Percentiles rank a stretch among this genome's conserved stretches.
Conservation (phyloP, 2,329 filamentous ascomycete species). For the Arachnomyces sp. region DNA sequence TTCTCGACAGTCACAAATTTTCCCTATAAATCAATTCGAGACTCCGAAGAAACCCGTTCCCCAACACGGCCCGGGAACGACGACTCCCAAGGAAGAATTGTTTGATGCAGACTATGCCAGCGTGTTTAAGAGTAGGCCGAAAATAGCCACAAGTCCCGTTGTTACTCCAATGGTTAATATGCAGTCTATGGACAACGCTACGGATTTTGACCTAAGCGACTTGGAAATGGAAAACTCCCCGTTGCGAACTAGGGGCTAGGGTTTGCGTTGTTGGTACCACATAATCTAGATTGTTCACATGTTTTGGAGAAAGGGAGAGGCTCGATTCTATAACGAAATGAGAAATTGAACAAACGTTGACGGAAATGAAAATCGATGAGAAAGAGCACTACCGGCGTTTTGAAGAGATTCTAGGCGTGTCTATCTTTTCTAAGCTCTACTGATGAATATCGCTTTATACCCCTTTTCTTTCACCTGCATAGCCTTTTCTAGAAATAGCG, state of each 20-base stretch:
- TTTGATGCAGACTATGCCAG: constrained; percentile 71
- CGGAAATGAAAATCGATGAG: no score
- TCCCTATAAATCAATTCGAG: constrained; percentile 50
- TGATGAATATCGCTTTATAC: no score
- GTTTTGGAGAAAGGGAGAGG: no score
- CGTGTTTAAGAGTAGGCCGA: constrained; percentile 77
- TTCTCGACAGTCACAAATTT: constrained; percentile 32
- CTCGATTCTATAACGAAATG: no score
- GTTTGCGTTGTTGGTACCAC: no score
- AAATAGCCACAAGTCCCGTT: constrained; percentile 66
- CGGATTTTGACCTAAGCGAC: constrained; percentile 1
- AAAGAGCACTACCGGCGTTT: no score
- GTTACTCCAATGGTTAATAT: constrained; percentile 25
- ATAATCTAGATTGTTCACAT: no score
- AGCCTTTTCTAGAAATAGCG: no score
- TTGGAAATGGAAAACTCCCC: constrained; percentile 9
- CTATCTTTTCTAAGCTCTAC: no score
- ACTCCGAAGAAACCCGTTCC: constrained; percentile 35
- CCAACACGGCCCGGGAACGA: constrained; percentile 23
- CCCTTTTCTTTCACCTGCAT: no score
- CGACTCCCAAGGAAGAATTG: constrained; percentile 58
- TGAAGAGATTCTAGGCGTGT: no score
- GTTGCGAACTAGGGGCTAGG: constrained; percentile 1
- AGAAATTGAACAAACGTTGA: no score
- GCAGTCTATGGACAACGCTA: constrained; percentile 2